Percentiles rank a stretch among this genome's conserved stretches.
These are phyloP conservation scores for Larix kaempferi DNA, from an alignment of 75 land plant species.

Conservation along the genomic window DNA sequence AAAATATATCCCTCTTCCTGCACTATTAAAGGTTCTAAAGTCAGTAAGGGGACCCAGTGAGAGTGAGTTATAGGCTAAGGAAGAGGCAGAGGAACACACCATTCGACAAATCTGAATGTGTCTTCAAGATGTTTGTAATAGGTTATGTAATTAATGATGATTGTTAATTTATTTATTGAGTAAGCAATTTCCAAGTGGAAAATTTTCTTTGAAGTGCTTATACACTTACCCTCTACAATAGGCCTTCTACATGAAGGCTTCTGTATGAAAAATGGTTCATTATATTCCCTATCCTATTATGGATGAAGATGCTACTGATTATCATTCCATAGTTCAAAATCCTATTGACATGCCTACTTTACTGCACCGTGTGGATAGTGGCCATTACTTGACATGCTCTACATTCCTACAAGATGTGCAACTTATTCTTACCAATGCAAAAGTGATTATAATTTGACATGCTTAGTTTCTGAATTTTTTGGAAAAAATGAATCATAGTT, in stretches of 20 bases:
- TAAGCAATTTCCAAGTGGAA: not conserved
- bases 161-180: conserved; percentile 2
- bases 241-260: conserved; percentile 40
- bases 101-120: conserved; percentile 92
- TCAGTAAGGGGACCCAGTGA: conserved; percentile 68
- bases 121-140: conserved; percentile 87
- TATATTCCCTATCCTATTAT: conserved; percentile 81
- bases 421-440: conserved; percentile 81
- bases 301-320: conserved; percentile 94
- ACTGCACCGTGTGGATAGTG: conserved; percentile 81
- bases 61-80: conserved; percentile 80
- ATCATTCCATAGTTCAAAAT: conserved; percentile 72
- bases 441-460: conserved; percentile 32
- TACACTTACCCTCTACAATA: not conserved
- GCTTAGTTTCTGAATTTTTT: not conserved
- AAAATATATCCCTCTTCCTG: conserved; percentile 35
- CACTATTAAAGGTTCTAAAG: conserved; percentile 89
- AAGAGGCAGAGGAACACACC: conserved; percentile 90
- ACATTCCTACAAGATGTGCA: conserved; percentile 83
- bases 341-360: conserved; percentile 95
- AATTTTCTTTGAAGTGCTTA: not conserved
- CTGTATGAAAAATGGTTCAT: conserved; percentile 87
- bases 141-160: conserved; percentile 35
- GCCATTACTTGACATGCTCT: conserved; percentile 70
- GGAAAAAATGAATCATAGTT: not conserved